These are phyloP conservation scores for Penicillium chermesinum DNA, from an alignment of 495 filamentous ascomycete genomes.

Conservation along the genomic window DNA sequence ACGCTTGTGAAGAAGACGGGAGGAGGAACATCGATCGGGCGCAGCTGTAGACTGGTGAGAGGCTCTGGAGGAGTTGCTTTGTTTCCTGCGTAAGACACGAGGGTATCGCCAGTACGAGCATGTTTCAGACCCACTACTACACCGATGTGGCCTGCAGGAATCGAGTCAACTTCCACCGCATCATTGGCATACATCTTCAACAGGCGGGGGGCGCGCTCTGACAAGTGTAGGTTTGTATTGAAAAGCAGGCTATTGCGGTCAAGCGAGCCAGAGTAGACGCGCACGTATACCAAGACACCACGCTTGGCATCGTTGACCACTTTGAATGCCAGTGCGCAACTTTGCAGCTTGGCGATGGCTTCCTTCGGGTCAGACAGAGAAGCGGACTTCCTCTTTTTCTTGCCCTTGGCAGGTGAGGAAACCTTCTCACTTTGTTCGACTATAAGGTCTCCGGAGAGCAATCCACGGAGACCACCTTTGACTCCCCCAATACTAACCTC, in stretches of 20 bases:
- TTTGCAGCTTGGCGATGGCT: slow-evolving; percentile 61
- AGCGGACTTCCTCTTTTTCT: slow-evolving; percentile 36
- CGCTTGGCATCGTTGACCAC: slow-evolving; percentile 83
- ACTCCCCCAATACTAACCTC: slow-evolving; percentile 62
- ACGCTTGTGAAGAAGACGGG: slow-evolving; percentile 94
- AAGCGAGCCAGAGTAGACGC: slow-evolving; percentile 83
- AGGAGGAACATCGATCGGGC: slow-evolving; percentile 83
- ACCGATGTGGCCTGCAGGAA: slow-evolving; percentile 88
- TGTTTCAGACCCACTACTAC: slow-evolving; percentile 87
- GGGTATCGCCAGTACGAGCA: slow-evolving; percentile 87
- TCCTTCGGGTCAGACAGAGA: slow-evolving; percentile 40
- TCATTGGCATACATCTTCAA: slow-evolving; percentile 91
- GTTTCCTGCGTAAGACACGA: slow-evolving; percentile 65
- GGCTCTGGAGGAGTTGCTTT: slow-evolving; percentile 62
- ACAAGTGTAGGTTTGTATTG: slow-evolving; percentile 82
- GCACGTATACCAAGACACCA: slow-evolving; percentile 85
- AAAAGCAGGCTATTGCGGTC: slow-evolving; percentile 67
- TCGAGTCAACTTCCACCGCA: slow-evolving; percentile 73
- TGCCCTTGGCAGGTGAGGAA: slow-evolving; percentile 34
- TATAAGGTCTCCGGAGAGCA: slow-evolving; percentile 49
- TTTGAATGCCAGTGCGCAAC: slow-evolving; percentile 91
- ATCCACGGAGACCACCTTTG: slow-evolving; percentile 45
- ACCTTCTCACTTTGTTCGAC: slow-evolving; percentile 35
- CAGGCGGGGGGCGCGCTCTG: slow-evolving; percentile 75
- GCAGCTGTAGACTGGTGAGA: slow-evolving; percentile 70